Evolutionary conservation across 1,139 yeast genomes (phyloP).

Genomic region (Groenewaldozyma sp.): DNA sequence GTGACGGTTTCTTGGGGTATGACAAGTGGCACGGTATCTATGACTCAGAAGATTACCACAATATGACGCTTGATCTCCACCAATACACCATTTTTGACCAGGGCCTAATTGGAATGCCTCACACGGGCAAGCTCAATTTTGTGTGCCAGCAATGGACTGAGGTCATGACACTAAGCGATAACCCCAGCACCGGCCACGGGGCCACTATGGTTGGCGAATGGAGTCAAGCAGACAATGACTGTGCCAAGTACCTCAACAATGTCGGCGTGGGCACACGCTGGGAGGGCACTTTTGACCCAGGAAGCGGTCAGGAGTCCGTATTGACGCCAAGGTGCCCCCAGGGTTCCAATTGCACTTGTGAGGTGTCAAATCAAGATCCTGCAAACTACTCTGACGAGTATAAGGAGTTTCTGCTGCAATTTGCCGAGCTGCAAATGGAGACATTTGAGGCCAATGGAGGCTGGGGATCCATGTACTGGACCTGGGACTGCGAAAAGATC

Average conservation of each 20-base stretch:
- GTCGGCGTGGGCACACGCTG: slow-evolving; percentile 81
- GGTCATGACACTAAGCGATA: slow-evolving; percentile 42
- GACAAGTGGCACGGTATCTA: slow-evolving; percentile 27
- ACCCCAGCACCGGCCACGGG: slow-evolving; percentile 47
- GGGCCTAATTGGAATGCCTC: slow-evolving; percentile 51
- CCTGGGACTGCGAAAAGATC: slow-evolving; percentile 29
- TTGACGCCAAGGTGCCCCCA: slow-evolving; percentile 23
- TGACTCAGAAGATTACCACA: slow-evolving; percentile 49
- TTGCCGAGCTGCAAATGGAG: slow-evolving; percentile 30
- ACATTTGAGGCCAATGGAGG: slow-evolving; percentile 27
- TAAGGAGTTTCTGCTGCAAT: slow-evolving; percentile 23
- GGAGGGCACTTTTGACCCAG: slow-evolving; percentile 41
- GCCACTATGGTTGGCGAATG: slow-evolving; percentile 72
- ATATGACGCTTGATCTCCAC: slow-evolving; percentile 51
- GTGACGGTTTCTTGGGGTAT: slow-evolving; percentile 30
- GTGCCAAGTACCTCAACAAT: slow-evolving; percentile 80
- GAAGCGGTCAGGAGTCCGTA: slow-evolving; percentile 17
- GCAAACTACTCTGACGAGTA: slow-evolving; percentile 22
- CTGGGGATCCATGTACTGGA: slow-evolving; percentile 32
- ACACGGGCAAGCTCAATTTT: slow-evolving; percentile 30
- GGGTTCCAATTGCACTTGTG: slow-evolving; percentile 25
- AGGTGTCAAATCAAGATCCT: slow-evolving; percentile 22
- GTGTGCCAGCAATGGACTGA: slow-evolving; percentile 40
- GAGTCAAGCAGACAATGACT: slow-evolving; percentile 90
- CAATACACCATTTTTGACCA: slow-evolving; percentile 55